Evolutionary conservation across 2,329 filamentous ascomycete species (phyloP).

Genomic region (Grosmannia huntii): DNA sequence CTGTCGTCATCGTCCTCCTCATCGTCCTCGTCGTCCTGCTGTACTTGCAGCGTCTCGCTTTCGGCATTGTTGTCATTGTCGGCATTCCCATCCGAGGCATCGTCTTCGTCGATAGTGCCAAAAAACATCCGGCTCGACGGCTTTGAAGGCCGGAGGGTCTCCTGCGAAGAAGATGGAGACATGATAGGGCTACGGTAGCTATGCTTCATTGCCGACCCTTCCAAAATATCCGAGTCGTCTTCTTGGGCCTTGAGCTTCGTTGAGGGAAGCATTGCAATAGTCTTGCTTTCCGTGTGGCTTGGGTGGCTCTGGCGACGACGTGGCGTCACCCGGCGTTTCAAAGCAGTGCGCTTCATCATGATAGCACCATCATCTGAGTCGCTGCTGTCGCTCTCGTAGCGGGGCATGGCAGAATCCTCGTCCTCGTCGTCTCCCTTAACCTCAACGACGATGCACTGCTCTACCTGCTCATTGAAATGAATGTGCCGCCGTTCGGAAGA

Average conservation of each 20-base stretch:
- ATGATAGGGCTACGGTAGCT: constrained; percentile 39
- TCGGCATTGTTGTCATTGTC: background rate
- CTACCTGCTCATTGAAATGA: constrained; percentile 90
- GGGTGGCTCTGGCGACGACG: constrained; percentile 27
- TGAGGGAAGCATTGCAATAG: constrained; percentile 75
- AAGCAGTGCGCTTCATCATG: constrained; percentile 62
- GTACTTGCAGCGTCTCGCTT: background rate
- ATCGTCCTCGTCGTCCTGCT: constrained; percentile 11
- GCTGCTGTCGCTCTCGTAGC: constrained; percentile 34
- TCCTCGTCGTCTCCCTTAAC: constrained; percentile 68
- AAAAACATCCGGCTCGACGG: constrained; percentile 54
- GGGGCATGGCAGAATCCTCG: constrained; percentile 28
- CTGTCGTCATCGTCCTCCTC: constrained; percentile 5
- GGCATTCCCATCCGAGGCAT: constrained; percentile 12
- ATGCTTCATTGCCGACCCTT: constrained; percentile 49
- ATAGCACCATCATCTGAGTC: constrained; percentile 66
- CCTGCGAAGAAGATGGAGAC: constrained; percentile 69
- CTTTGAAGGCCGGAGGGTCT: constrained; percentile 62
- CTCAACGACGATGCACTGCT: constrained; percentile 91
- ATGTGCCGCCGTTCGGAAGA: constrained; percentile 69
- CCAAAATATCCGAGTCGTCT: constrained; percentile 53
- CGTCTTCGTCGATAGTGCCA: constrained; percentile 44
- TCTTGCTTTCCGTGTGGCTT: constrained; percentile 55
- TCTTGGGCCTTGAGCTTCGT: constrained; percentile 78
- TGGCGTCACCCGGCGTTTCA: constrained; percentile 44